Percentiles rank a stretch among this genome's conserved stretches.
phyloP scores from a whole-genome alignment of 2,329 filamentous ascomycete genomes.

The Aspergillus jensenii region DNA sequence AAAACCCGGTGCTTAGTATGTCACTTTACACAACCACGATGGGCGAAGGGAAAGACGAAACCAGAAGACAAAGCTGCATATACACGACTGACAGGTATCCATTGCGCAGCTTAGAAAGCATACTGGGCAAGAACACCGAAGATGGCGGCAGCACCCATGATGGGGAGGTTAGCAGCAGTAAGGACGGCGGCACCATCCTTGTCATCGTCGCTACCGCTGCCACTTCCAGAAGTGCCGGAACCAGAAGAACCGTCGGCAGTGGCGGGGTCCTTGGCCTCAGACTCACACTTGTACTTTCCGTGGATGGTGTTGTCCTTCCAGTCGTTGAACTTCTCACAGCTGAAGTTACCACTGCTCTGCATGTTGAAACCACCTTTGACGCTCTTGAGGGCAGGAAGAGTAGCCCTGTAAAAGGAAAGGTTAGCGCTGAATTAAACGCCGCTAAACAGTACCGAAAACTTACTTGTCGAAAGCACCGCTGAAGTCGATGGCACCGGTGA shows the following conservation, averaged over 20 bases:
- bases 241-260: constrained; percentile 34
- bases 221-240: constrained; percentile 21
- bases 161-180: constrained; percentile 36
- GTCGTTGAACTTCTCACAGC: constrained; percentile 56
- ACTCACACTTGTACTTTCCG: constrained; percentile 48
- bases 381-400: constrained; percentile 64
- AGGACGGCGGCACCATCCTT: constrained; percentile 39
- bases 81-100: constrained; percentile 26
- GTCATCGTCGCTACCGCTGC: constrained; percentile 22
- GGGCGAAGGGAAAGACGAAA: constrained; percentile 19
- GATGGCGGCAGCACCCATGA: constrained; percentile 44
- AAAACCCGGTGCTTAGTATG: constrained; percentile 36
- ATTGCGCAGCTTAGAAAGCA: constrained; percentile 44
- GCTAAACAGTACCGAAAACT: constrained; percentile 40
- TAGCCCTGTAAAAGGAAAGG: constrained; percentile 54
- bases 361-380: constrained; percentile 73
- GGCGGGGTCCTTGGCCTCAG: constrained; percentile 36
- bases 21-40: constrained; percentile 36
- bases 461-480: constrained; percentile 81
- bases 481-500: constrained; percentile 80
- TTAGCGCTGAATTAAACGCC: constrained; percentile 26
- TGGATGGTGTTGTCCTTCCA: constrained; percentile 45
- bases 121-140: constrained; percentile 48
- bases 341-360: constrained; percentile 64
- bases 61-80: constrained; percentile 26